phyloP scores from a whole-genome alignment of 179 eudicot genomes.

The Vitellaria paradoxa region DNA sequence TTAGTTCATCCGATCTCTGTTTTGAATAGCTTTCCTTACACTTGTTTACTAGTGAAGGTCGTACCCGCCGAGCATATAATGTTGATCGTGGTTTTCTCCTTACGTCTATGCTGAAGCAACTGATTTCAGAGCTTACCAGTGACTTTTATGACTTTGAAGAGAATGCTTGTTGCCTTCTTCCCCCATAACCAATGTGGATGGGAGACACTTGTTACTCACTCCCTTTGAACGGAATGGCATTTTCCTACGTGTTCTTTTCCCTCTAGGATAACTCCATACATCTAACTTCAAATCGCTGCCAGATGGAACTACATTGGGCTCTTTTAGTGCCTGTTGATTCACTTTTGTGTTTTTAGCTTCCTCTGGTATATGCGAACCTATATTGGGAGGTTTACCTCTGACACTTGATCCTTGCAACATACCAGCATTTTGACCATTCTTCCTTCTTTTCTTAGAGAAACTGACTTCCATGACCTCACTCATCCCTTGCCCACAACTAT shows the following conservation, averaged over 20 bases:
- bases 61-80: slow-evolving; percentile 24
- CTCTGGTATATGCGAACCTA: slow-evolving; percentile 13
- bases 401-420: not conserved
- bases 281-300: slow-evolving; percentile 23
- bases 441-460: slow-evolving; percentile 19
- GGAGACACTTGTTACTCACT: slow-evolving; percentile 10
- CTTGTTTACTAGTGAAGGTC: slow-evolving; percentile 14
- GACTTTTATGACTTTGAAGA: slow-evolving; percentile 18
- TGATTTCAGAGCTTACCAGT: slow-evolving; percentile 16
- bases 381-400: slow-evolving; percentile 13
- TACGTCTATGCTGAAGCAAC: slow-evolving; percentile 19
- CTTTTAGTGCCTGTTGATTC: slow-evolving; percentile 11
- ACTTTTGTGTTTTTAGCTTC: slow-evolving; percentile 12
- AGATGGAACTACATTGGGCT: slow-evolving; percentile 12
- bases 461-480: slow-evolving; percentile 8
- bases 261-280: slow-evolving; percentile 40
- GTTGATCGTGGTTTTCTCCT: slow-evolving; percentile 32
- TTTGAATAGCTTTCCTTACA: not conserved
- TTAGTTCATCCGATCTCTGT: slow-evolving; percentile 10
- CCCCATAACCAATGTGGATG: slow-evolving; percentile 6
- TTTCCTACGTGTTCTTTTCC: slow-evolving; percentile 39
- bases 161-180: slow-evolving; percentile 16
- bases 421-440: slow-evolving; percentile 6
- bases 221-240: slow-evolving; percentile 17
- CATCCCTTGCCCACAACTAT: slow-evolving; percentile 5